Evolutionary conservation across 2,329 filamentous ascomycete genomes (phyloP), one percentile per base, ranked within the genome.

Genomic region (Aspergillus hiratsukae): DNA sequence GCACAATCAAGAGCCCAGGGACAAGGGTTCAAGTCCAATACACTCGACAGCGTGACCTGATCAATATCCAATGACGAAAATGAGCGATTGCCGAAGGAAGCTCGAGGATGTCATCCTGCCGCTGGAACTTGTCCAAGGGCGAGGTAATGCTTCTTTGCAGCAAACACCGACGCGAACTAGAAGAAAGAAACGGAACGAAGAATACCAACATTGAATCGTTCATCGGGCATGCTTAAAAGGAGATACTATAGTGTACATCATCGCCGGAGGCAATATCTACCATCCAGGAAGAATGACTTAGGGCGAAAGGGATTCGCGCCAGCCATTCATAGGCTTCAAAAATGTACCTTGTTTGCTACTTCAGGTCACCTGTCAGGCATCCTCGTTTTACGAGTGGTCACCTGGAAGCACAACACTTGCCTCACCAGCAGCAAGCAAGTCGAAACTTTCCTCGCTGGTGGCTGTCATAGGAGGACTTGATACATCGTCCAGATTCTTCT

Each of bases 361-460:
- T 40, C 49, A 29, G 46, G 43, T 48, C 37, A 29, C 43, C 45
- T 31, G 40, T 49, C 43, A 49, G 53, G 31, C 35, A 50, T 48
- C 19, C 37, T 35, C 11, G 28, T 19, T 40, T 53, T 50, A 60
- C 52, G 46, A 56, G 53, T 41, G 52, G 41, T 50, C 53, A 43
- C 62, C 61, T 57, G 67, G 64, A 58, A 73, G 65, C 43, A 74
- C 45, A 48, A 77, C 69, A 58, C 76, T 78, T 49, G 76, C 76
- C 65, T 78, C 76, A 4, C 75, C 75, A 52, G 69, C 69, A 4
- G 72, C 72, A 53, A 78, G 64, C 58, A 77, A 64, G 67, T 79
- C 76, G 65, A 79, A 79, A 61, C 77, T 79, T 60, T 78, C 77
- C 60, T 79, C 75, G 56, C 77, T 79, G 19, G 74, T 72, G 25